Evolutionary conservation across 176 grass and related monocot genomes (phyloP), one percentile per base, ranked within the genome.

Genomic region (Eragrostis curvula): DNA sequence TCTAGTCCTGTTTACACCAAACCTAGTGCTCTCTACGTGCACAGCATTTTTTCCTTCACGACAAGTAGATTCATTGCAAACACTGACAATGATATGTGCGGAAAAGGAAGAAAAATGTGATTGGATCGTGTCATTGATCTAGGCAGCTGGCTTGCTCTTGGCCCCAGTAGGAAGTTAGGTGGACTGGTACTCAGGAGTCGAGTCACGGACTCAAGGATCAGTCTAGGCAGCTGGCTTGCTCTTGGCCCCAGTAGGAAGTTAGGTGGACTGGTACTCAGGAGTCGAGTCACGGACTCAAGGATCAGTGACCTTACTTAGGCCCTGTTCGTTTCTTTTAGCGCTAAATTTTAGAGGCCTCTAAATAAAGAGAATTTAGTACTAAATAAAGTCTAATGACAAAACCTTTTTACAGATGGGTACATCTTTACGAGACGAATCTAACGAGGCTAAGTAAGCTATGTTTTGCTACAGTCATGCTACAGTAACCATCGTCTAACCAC

Each of bases 281-380:
- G 62, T 21, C 59, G 15, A 15, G 55, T 77, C 65, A 18, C 87
- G 58, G n/a, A n/a, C n/a, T n/a, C n/a, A n/a, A n/a, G n/a, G 32
- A 68, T 69, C 13, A 30, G 7, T 23, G n/a, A n/a, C n/a, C n/a
- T n/a, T n/a, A n/a, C n/a, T n/a, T n/a, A n/a, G n/a, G n/a, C n/a
- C n/a, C n/a, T n/a, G n/a, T n/a, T n/a, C n/a, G n/a, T n/a, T n/a
- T n/a, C n/a, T n/a, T n/a, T n/a, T n/a, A n/a, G n/a, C n/a, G n/a
- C n/a, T n/a, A n/a, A n/a, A n/a, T n/a, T n/a, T n/a, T n/a, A n/a
- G n/a, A n/a, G n/a, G n/a, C n/a, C n/a, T n/a, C n/a, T n/a, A n/a
- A n/a, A n/a, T n/a, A n/a, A n/a, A n/a, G n/a, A n/a, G n/a, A n/a
- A n/a, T n/a, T n/a, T n/a, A n/a, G n/a, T n/a, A n/a, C n/a, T n/a